phyloP scores from a whole-genome alignment of 1,284 basidiomycete genomes.

The Coniferiporia sulphurascens region DNA sequence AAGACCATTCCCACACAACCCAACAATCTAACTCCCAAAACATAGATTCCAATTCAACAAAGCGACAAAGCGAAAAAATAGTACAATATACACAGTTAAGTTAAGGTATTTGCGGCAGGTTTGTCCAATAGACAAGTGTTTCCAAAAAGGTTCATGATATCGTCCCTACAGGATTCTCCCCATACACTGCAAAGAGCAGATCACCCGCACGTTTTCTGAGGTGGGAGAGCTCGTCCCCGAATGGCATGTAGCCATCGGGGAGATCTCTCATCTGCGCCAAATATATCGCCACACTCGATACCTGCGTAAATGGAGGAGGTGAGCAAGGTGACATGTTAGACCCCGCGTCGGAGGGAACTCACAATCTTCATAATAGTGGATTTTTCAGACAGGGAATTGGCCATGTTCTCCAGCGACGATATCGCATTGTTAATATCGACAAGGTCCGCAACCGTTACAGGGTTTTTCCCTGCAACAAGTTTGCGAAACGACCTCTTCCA shows the following conservation, averaged over 20 bases:
- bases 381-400: background rate
- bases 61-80: background rate
- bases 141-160: too few relatives aligned
- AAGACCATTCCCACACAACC: too few relatives aligned
- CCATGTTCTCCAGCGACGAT: background rate
- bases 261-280: constrained; percentile 6
- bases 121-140: background rate
- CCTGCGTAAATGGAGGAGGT: background rate
- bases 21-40: too few relatives aligned
- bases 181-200: background rate
- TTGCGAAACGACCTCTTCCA: constrained; percentile 5
- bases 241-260: constrained; percentile 10
- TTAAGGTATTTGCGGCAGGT: background rate
- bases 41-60: too few relatives aligned
- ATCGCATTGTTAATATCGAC: background rate
- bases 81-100: background rate
- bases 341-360: background rate
- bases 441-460: background rate
- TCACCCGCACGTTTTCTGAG: background rate
- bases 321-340: background rate
- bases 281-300: constrained; percentile 1
- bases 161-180: background rate
- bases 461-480: constrained; percentile 6
- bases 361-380: background rate
- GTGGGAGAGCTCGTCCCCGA: background rate